Evolutionary conservation across 352 stramenopile species (phyloP), one percentile per base, ranked within the genome.

Genomic region (Blastocystis sp.): DNA sequence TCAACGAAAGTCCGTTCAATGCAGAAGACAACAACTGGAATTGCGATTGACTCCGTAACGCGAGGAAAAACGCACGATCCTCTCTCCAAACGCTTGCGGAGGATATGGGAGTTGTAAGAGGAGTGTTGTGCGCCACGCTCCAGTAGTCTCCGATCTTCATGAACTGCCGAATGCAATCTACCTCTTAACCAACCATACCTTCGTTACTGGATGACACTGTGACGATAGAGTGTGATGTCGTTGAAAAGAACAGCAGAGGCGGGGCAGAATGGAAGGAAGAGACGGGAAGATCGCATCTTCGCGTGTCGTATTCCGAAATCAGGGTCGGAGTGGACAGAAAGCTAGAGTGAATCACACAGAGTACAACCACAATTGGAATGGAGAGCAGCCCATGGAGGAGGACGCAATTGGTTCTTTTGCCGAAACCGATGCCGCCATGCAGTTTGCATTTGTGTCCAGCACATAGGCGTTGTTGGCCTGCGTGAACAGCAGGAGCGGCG

Each of bases 341-440:
- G 45, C 71, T 81, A 40, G 6, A 81, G 43, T 65, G n/a, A 81
- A 7, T 28, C 17, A 2, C 6, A 60, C 21, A 38, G 11, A 10
- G 48, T 52, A 38, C n/a, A 54, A 45, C 11, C 21, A 81, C 71
- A 81, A 68, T 52, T 65, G 71, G 43, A 81, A 81, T 34, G 71
- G 48, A 43, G 71, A 64, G 28, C 14, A 65, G 14, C 21, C 42
- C 4, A 43, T 4, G 21, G n/a, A 52, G 11, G n/a, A 7, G 14
- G 71, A 4, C 42, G n/a, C 24, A 81, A 60, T 45, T 4, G 24
- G 71, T 3, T 19, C 14, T 48, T 11, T 71, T 7, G 24, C 40
- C 7, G 14, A 38, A 42, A 38, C 40, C 48, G 64, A 40, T n/a
- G 4, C 48, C 6, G 48, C 48, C 1, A 81, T 65, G 19, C 17